Conservation (phyloP, 805 yeast species). For the Metschnikowia cubensis region DNA sequence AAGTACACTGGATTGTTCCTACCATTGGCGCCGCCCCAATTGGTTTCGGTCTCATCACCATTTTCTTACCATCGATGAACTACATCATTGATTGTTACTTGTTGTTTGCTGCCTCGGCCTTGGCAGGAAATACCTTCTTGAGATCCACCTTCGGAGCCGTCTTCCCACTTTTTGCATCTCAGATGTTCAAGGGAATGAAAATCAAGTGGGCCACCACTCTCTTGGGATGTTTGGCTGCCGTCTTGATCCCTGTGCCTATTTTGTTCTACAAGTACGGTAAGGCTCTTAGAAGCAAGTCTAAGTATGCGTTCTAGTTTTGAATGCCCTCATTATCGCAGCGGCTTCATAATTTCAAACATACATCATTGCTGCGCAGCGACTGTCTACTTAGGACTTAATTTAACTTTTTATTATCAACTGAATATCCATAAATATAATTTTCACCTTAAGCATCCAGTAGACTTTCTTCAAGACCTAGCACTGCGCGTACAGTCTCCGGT, state of each 20-base stretch:
- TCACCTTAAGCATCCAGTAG: not conserved
- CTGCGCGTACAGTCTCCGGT: conserved; percentile 5
- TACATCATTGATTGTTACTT: conserved; percentile 70
- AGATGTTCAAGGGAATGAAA: conserved; percentile 67
- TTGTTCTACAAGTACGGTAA: conserved; percentile 49
- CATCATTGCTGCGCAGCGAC: not conserved
- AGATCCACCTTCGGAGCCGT: conserved; percentile 65
- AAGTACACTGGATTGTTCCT: conserved; percentile 43
- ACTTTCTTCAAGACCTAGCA: not conserved
- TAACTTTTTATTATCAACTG: not conserved
- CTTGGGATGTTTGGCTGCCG: conserved; percentile 56
- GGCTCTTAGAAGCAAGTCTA: conserved; percentile 51
- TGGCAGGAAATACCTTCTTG: conserved; percentile 52
- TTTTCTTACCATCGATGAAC: conserved; percentile 66
- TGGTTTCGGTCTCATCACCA: conserved; percentile 52
- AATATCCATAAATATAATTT: too few species aligned
- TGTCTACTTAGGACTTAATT: not conserved
- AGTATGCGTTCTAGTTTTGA: conserved; percentile 27
- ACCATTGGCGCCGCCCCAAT: conserved; percentile 55
- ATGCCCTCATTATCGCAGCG: not conserved
- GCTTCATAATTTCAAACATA: not conserved
- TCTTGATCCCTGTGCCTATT: conserved; percentile 65
- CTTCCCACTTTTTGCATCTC: conserved; percentile 65
- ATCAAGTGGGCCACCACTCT: conserved; percentile 77
- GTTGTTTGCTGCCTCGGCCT: conserved; percentile 62